These are phyloP conservation scores for Sherardia arvensis DNA, from an alignment of 257 asterid genomes.

Conservation along the genomic window DNA sequence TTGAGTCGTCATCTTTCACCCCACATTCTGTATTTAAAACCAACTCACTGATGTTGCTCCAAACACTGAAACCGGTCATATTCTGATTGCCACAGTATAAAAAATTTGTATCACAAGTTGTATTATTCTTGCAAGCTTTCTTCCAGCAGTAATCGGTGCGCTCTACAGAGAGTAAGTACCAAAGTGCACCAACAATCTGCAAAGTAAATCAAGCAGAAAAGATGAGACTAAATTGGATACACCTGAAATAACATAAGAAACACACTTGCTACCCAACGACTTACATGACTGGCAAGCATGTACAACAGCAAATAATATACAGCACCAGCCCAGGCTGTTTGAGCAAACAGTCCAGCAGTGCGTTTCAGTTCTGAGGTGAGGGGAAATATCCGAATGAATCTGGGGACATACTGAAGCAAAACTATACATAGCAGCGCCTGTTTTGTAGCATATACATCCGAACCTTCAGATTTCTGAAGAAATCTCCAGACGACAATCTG, in stretches of 20 bases:
- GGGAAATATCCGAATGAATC: conserved; percentile 65
- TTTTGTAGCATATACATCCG: conserved; percentile 84
- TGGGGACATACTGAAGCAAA: conserved; percentile 80
- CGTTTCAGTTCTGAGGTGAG: conserved; percentile 88
- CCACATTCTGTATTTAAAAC: conserved; percentile 57
- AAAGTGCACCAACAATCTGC: conserved; percentile 99
- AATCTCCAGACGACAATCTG: conserved; percentile 97
- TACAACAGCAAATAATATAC: conserved; percentile 78
- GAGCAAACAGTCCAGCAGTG: conserved; percentile 98
- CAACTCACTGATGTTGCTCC: conserved; percentile 47
- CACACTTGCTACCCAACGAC: conserved; percentile 20
- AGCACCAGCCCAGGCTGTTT: conserved; percentile 99
- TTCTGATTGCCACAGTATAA: conserved; percentile 82
- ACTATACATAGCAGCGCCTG: conserved; percentile 71
- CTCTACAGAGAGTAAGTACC: conserved; percentile 94
- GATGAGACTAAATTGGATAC: not conserved
- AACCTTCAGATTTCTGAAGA: conserved; percentile 76
- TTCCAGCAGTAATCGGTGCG: conserved; percentile 97
- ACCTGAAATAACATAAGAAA: not conserved
- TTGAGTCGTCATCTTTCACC: conserved; percentile 42
- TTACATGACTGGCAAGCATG: conserved; percentile 99
- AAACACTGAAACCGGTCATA: conserved; percentile 36
- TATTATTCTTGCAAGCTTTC: conserved; percentile 51
- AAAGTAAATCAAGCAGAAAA: conserved; percentile 11
- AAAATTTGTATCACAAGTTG: conserved; percentile 45